These are phyloP conservation scores for Cladosporium cucumerinum DNA, from an alignment of 2,329 filamentous ascomycete species.

Conservation along the genomic window DNA sequence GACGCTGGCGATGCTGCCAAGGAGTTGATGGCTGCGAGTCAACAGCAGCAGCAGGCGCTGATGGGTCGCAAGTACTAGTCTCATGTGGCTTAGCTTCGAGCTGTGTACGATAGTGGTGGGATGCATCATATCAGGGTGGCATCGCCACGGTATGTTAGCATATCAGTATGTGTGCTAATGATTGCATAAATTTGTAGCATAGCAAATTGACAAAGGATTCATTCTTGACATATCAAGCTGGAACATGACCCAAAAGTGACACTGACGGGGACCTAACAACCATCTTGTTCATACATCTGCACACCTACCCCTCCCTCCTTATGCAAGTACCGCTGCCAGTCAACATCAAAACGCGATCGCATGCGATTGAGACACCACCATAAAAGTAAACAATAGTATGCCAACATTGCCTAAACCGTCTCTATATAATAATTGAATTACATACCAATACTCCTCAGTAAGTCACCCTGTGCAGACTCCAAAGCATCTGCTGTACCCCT, in stretches of 20 bases:
- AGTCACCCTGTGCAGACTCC: too few relatives aligned
- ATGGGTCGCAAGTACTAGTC: neutral
- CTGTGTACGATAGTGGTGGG: neutral
- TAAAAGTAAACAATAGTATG: neutral
- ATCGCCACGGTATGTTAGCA: neutral
- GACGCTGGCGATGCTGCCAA: conserved; percentile 9
- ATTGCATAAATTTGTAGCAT: neutral
- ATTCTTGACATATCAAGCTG: neutral
- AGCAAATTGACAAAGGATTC: neutral
- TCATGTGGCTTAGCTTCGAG: too few relatives aligned
- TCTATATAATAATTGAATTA: neutral
- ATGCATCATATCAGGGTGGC: neutral
- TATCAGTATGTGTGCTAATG: neutral
- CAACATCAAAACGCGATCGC: too few relatives aligned
- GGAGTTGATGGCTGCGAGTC: conserved; percentile 5
- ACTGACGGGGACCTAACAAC: neutral
- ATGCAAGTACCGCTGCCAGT: too few relatives aligned
- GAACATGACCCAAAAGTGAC: neutral
- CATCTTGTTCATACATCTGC: neutral
- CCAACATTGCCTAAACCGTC: neutral
- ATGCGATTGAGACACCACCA: too few relatives aligned
- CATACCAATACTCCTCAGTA: neutral
- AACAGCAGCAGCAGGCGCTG: neutral
- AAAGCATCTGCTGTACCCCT: too few relatives aligned
- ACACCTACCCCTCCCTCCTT: too few relatives aligned